Conservation (phyloP, 495 filamentous ascomycete species). For the Hyphodiscus hymeniophilus region DNA sequence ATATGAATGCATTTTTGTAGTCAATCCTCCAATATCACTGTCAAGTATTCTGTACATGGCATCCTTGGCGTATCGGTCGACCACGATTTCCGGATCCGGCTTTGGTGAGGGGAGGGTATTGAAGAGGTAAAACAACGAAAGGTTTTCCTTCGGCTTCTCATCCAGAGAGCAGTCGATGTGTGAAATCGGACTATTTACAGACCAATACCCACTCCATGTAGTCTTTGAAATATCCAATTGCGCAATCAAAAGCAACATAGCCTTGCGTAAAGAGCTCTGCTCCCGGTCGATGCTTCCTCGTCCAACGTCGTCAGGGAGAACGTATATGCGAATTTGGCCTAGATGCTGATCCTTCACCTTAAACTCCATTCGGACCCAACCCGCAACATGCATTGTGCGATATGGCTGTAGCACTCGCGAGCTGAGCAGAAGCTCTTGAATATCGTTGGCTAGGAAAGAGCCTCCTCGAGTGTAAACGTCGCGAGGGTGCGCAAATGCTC, state of each 20-base stretch:
- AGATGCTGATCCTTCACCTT: conserved; percentile 11
- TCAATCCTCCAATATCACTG: conserved; percentile 50
- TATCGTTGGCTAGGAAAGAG: background rate
- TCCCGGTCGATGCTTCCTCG: conserved; percentile 38
- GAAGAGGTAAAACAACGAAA: conserved; percentile 76
- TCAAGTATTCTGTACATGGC: conserved; percentile 57
- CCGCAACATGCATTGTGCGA: conserved; percentile 20
- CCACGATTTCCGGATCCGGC: conserved; percentile 43
- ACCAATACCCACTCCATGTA: conserved; percentile 46
- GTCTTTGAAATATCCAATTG: conserved; percentile 45
- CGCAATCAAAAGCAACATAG: conserved; percentile 43
- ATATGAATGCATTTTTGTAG: conserved; percentile 62
- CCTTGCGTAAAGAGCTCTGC: conserved; percentile 32
- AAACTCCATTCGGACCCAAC: conserved; percentile 39
- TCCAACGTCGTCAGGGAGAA: conserved; percentile 60
- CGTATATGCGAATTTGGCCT: conserved; percentile 47
- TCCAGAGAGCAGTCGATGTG: conserved; percentile 12
- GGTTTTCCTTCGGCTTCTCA: conserved; percentile 28
- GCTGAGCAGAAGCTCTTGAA: conserved; percentile 28
- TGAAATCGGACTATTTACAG: background rate
- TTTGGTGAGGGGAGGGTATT: conserved; percentile 72
- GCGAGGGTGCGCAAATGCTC: conserved; percentile 9
- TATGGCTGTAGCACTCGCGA: conserved; percentile 22
- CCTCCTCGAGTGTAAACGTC: conserved; percentile 3
- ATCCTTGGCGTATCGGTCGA: conserved; percentile 45